phyloP scores from a whole-genome alignment of 108 stramenopile species.

The Fragilaria radians region DNA sequence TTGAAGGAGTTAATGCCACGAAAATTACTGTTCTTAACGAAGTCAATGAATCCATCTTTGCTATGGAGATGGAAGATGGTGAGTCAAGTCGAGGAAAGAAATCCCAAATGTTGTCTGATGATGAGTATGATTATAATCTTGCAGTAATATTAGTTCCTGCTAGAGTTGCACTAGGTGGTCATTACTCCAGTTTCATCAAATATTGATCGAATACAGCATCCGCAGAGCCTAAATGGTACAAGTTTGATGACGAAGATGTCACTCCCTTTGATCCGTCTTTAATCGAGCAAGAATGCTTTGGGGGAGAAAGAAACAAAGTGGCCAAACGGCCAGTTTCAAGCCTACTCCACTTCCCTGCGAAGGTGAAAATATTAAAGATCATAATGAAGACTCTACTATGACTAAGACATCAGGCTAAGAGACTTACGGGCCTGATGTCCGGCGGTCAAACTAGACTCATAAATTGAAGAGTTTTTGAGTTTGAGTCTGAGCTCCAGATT shows the following conservation, averaged over 20 bases:
- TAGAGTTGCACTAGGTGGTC: constrained; percentile 96
- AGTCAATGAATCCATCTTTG: constrained; percentile 23
- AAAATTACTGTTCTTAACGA: constrained; percentile 43
- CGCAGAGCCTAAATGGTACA: constrained; percentile 77
- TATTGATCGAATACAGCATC: constrained; percentile 53
- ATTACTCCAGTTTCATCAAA: constrained; percentile 96
- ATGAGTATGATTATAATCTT: constrained; percentile 90
- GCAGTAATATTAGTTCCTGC: constrained; percentile 94
- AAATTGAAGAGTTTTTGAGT: constrained; percentile 82
- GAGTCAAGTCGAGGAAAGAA: constrained; percentile 25
- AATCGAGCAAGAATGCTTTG: constrained; percentile 93
- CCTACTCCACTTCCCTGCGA: constrained; percentile 96
- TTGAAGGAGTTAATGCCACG: constrained; percentile 82
- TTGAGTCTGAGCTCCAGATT: constrained; percentile 78
- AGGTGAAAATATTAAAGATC: no score
- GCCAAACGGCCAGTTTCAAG: constrained; percentile 83
- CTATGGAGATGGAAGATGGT: constrained; percentile 34
- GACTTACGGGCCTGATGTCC: constrained; percentile 80
- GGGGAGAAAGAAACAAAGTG: constrained; percentile 91
- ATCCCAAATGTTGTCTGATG: constrained; percentile 60
- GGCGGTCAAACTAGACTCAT: constrained; percentile 70
- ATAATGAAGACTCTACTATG: no score
- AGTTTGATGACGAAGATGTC: constrained; percentile 98
- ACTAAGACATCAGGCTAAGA: constrained; percentile 57
- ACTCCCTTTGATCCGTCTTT: constrained; percentile 84